Evolutionary conservation across 2,329 filamentous ascomycete genomes (phyloP), one percentile per base, ranked within the genome.

Genomic region (Nothopassalora personata): DNA sequence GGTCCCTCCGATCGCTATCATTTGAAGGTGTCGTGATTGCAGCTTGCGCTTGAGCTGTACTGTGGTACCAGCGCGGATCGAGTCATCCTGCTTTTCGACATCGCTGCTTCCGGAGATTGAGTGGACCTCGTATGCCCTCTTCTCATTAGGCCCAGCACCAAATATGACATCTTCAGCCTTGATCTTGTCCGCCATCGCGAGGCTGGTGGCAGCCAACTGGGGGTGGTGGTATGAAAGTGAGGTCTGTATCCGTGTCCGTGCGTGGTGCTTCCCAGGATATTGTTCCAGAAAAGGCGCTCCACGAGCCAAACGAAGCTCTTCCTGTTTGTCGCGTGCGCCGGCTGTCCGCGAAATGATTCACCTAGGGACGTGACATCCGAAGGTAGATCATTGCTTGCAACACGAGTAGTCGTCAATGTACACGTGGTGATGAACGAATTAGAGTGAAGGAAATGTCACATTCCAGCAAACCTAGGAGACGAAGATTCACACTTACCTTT

Each of bases 11-110:
- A 74, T 73, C 11, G 72, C 72, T 59, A 74, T 74, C 72, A 74
- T 74, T 64, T 74, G 72, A 51, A 74, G 59, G 60, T 74, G 72
- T 50, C 72, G 65, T 27, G 69, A 70, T 53, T 73, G 68, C 54
- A 74, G 65, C 39, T 66, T 65, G 34, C 72, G 69, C 65, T 73
- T 67, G 48, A 74, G 66, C 59, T 72, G 69, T 19, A 70, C 66
- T 3, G 70, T 71, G 9, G 65, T 67, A 19, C 69, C 69, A 13
- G 58, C 63, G 45, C 50, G 54, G 18, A 61, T 39, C 27, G 49
- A 51, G 49, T 34, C 49, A 52, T 57, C 55, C 36, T 58, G 59
- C n/a, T 60, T 62, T 50, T 64, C 59, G 34, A 58, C 58, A 62
- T 64, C 58, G 34, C 51, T 53, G 50, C 60, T 62, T 47, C 58